Conservation (phyloP, 2,329 filamentous ascomycete species). For the Tetracladium maxilliforme region DNA sequence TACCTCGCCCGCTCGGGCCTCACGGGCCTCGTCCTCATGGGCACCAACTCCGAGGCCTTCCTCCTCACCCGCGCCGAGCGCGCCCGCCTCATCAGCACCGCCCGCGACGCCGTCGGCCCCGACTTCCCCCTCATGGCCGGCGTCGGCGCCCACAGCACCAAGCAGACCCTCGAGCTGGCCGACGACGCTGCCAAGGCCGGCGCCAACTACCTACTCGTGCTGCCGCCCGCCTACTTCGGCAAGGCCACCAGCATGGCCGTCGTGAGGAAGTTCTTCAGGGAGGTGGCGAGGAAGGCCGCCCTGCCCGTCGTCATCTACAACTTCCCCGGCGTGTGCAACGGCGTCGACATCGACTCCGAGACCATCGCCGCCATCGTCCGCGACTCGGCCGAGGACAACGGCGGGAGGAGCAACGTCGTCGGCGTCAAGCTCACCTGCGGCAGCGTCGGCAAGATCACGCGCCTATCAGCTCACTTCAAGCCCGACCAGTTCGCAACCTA, state of each 20-base stretch:
- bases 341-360: conserved; percentile 37
- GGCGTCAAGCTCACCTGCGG: conserved; percentile 40
- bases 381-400: conserved; percentile 25
- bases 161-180: conserved; percentile 29
- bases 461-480: conserved; percentile 27
- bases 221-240: conserved; percentile 33
- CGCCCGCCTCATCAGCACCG: conserved; percentile 22
- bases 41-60: conserved; percentile 33
- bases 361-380: conserved; percentile 28
- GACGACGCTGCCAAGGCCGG: conserved; percentile 28
- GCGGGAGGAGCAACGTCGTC: conserved; percentile 27
- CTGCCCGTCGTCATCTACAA: conserved; percentile 35
- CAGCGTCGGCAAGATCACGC: conserved; percentile 36
- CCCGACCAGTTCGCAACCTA: conserved; percentile 34
- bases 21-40: conserved; percentile 28
- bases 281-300: conserved; percentile 22
- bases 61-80: conserved; percentile 32
- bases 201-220: conserved; percentile 30
- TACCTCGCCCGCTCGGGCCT: conserved; percentile 28
- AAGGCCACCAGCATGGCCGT: conserved; percentile 29
- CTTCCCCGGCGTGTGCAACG: conserved; percentile 38
- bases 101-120: conserved; percentile 26
- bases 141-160: conserved; percentile 30
- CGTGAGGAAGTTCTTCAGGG: conserved; percentile 28
- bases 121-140: conserved; percentile 33